Conservation (phyloP, 805 yeast species). For the Teunomyces aglyptinius region DNA sequence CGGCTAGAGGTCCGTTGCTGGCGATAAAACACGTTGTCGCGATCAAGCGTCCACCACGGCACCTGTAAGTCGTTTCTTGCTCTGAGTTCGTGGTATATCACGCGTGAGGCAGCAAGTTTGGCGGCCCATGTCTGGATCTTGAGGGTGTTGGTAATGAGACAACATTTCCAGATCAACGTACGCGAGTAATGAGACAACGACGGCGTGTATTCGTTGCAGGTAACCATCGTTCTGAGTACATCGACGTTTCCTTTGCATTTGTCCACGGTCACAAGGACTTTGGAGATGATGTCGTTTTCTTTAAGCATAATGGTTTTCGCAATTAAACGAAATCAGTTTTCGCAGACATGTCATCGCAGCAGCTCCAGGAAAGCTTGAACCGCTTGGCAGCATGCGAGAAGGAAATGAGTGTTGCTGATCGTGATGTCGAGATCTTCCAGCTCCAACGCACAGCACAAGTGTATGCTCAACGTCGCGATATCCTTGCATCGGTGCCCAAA, state of each 20-base stretch:
- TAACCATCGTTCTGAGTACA: constrained; percentile 25
- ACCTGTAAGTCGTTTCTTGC: constrained; percentile 28
- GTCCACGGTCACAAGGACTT: constrained; percentile 35
- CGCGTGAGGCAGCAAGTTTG: constrained; percentile 27
- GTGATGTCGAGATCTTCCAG: constrained; percentile 56
- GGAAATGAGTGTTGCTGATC: constrained; percentile 58
- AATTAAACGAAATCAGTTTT: not conserved
- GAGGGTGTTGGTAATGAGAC: constrained; percentile 35
- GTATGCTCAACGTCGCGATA: constrained; percentile 54
- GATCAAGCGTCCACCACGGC: constrained; percentile 38
- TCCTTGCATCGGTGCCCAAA: constrained; percentile 56
- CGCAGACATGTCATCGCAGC: constrained; percentile 5
- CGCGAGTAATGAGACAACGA: constrained; percentile 24
- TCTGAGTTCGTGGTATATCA: constrained; percentile 33
- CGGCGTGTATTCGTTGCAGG: constrained; percentile 29
- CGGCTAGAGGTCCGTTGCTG: not conserved
- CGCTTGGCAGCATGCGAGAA: constrained; percentile 57
- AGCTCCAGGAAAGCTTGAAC: constrained; percentile 30
- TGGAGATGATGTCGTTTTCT: constrained; percentile 37
- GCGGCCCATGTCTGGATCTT: constrained; percentile 34
- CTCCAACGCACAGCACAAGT: constrained; percentile 54
- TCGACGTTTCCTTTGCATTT: constrained; percentile 31
- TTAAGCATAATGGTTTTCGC: constrained; percentile 7
- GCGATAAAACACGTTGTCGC: constrained; percentile 27
- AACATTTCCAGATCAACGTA: constrained; percentile 37